Conservation (phyloP, 2,329 filamentous ascomycete species). For the Sclerotiophoma versabilis region DNA sequence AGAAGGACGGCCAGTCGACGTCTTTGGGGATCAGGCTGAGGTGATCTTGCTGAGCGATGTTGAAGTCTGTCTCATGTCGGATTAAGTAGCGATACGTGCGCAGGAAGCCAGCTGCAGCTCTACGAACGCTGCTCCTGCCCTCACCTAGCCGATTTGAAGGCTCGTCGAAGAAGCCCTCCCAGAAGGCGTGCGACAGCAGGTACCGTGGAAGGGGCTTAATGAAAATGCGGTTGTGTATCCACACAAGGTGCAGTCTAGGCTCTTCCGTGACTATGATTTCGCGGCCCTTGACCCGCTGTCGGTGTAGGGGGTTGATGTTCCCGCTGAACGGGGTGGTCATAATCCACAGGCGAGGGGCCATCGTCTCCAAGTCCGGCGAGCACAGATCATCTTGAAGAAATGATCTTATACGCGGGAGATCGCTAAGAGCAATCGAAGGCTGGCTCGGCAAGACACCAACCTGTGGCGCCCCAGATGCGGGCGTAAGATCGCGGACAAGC, state of each 20-base stretch:
- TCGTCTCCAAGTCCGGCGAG: constrained; percentile 25
- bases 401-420: neutral
- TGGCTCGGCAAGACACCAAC: constrained; percentile 1
- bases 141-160: constrained; percentile 7
- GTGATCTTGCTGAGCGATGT: constrained; percentile 34
- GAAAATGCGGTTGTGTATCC: constrained; percentile 17
- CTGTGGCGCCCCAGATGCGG: constrained; percentile 4
- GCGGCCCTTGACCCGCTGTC: constrained; percentile 26
- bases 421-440: neutral
- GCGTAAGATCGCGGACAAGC: constrained; percentile 24
- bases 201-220: constrained; percentile 27
- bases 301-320: constrained; percentile 31
- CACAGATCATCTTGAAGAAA: constrained; percentile 13
- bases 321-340: constrained; percentile 25
- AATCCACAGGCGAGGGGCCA: constrained; percentile 26
- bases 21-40: constrained; percentile 31
- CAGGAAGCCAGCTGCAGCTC: constrained; percentile 46
- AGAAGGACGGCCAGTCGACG: constrained; percentile 31
- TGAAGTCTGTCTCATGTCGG: constrained; percentile 49
- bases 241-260: constrained; percentile 29
- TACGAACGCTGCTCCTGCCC: constrained; percentile 14
- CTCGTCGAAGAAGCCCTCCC: constrained; percentile 14
- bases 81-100: constrained; percentile 54
- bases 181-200: constrained; percentile 27
- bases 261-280: constrained; percentile 32